Evolutionary conservation across 306 rosid species (phyloP).

Genomic region (Senna siamea): DNA sequence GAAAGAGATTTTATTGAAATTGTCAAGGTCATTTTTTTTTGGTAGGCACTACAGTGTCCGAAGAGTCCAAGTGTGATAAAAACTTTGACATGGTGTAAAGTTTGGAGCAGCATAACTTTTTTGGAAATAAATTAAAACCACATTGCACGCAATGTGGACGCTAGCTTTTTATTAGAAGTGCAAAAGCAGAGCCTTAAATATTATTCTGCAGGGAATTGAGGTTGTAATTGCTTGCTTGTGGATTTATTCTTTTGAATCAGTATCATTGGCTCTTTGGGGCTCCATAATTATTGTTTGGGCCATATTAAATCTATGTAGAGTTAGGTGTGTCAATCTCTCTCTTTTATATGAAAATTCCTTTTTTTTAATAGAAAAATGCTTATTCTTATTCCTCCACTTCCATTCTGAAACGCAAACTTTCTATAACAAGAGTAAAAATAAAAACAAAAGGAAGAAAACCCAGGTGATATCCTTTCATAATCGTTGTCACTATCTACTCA

Average conservation of each 20-base stretch:
- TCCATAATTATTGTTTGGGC: neutral
- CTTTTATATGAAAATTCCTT: neutral
- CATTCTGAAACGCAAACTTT: neutral
- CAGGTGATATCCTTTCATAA: neutral
- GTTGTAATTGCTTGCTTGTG: neutral
- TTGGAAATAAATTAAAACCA: neutral
- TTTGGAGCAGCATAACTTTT: neutral
- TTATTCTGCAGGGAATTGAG: neutral
- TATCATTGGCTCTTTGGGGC: neutral
- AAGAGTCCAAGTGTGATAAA: too few relatives aligned
- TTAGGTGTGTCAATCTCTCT: neutral
- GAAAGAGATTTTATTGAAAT: too few relatives aligned
- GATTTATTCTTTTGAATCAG: neutral
- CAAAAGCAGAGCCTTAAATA: neutral
- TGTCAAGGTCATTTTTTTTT: too few relatives aligned
- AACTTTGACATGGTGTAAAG: neutral
- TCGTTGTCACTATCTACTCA: neutral
- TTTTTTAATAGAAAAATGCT: too few relatives aligned
- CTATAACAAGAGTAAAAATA: neutral
- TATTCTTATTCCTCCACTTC: neutral
- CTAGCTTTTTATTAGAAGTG: neutral
- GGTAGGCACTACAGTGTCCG: too few relatives aligned
- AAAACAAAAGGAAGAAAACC: neutral
- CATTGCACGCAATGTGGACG: neutral
- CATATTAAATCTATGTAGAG: neutral